Conservation (phyloP, 2,329 filamentous ascomycete species). For the Neodidymelliopsis sp. region DNA sequence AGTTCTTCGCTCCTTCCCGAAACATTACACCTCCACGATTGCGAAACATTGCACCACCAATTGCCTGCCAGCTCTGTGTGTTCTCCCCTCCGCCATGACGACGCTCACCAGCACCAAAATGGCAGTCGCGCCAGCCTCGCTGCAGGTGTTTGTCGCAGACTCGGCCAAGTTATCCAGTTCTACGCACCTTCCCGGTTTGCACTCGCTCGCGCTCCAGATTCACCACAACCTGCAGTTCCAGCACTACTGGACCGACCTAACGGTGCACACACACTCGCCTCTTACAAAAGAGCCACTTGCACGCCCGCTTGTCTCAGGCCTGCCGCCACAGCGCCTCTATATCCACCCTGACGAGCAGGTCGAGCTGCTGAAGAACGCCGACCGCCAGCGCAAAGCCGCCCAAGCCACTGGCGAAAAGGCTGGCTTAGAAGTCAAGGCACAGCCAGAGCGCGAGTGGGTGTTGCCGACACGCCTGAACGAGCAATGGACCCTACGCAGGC, state of each 20-base stretch:
- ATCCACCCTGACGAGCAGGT: slow-evolving; percentile 85
- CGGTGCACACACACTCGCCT: slow-evolving; percentile 59
- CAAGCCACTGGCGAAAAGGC: slow-evolving; percentile 42
- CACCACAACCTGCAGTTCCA: slow-evolving; percentile 76
- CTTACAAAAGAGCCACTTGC: slow-evolving; percentile 53
- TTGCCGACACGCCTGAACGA: slow-evolving; percentile 76
- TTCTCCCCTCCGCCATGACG: slow-evolving; percentile 34
- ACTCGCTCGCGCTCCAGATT: slow-evolving; percentile 66
- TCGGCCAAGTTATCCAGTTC: slow-evolving; percentile 15
- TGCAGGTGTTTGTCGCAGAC: slow-evolving; percentile 41
- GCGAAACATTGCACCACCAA: slow-evolving; percentile 37
- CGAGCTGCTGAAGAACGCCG: slow-evolving; percentile 68
- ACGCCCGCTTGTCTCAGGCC: slow-evolving; percentile 73
- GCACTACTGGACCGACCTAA: slow-evolving; percentile 74
- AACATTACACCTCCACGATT: slow-evolving; percentile 26
- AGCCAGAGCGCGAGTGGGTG: slow-evolving; percentile 71
- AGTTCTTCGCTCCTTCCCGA: slow-evolving; percentile 45
- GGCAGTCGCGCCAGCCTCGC: slow-evolving; percentile 38
- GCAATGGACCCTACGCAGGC: slow-evolving; percentile 71
- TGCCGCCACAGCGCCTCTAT: slow-evolving; percentile 77
- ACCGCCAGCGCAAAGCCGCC: slow-evolving; percentile 53
- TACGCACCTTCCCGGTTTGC: slow-evolving; percentile 43
- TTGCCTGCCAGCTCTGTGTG: slow-evolving; percentile 20
- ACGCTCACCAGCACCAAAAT: slow-evolving; percentile 33
- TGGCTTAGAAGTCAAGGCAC: slow-evolving; percentile 54